These are phyloP conservation scores for Saturnispora ahearnii DNA, from an alignment of 805 yeast genomes.

Conservation along the genomic window DNA sequence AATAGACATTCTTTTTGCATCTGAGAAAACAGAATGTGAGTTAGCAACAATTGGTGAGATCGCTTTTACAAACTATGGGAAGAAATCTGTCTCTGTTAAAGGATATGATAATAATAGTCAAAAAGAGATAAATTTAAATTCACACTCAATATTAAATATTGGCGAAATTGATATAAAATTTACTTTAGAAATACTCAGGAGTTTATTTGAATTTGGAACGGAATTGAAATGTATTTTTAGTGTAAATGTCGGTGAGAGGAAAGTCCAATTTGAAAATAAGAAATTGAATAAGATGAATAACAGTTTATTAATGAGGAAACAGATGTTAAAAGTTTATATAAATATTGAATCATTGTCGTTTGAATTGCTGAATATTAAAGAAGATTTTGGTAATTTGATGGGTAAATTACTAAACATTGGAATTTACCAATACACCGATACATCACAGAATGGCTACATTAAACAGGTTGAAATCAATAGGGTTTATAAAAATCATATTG, in stretches of 20 bases:
- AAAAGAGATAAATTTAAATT: constrained; percentile 4
- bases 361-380: constrained; percentile 16
- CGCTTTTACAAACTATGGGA: background rate
- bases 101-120: constrained; percentile 21
- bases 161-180: constrained; percentile 8
- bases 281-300: constrained; percentile 20
- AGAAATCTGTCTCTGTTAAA: constrained; percentile 11
- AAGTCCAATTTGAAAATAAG: constrained; percentile 4
- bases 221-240: constrained; percentile 1
- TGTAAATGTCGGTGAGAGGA: background rate
- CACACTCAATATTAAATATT: constrained; percentile 8
- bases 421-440: constrained; percentile 14
- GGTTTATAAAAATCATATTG: background rate
- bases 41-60: constrained; percentile 18
- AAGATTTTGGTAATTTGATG: constrained; percentile 28
- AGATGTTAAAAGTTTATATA: constrained; percentile 12
- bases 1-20: background rate
- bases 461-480: constrained; percentile 1
- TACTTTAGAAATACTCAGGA: background rate
- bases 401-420: constrained; percentile 16
- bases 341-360: constrained; percentile 13
- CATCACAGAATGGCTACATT: background rate
- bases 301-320: constrained; percentile 19
- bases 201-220: background rate
- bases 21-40: background rate